A percentile compares a stretch with the other conserved stretches of the same genome.
phyloP scores from a whole-genome alignment of 805 yeast genomes.

The Maudiozyma barnettii region DNA sequence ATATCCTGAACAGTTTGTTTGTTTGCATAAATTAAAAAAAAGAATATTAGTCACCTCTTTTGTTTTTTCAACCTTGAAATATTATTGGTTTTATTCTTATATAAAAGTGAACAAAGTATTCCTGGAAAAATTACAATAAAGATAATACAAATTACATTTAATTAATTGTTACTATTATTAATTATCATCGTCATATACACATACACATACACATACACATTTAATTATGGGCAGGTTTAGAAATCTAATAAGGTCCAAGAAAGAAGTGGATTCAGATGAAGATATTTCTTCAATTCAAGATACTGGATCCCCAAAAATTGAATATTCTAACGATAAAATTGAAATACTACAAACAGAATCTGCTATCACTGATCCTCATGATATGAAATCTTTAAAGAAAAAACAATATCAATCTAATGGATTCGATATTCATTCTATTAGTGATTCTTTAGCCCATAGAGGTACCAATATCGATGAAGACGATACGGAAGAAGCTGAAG shows the following conservation, averaged over 20 bases:
- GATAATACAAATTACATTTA: too few relatives aligned
- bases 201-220: neutral
- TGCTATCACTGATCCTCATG: neutral
- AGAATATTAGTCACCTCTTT: too few relatives aligned
- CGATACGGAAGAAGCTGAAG: constrained; percentile 26
- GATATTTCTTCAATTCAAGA: constrained; percentile 2
- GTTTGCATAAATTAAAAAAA: too few relatives aligned
- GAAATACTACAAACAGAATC: constrained; percentile 4
- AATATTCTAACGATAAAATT: constrained; percentile 3
- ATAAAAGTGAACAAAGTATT: too few relatives aligned
- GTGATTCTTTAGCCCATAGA: constrained; percentile 5
- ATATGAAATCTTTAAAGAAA: neutral
- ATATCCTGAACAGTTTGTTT: too few relatives aligned
- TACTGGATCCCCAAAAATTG: neutral
- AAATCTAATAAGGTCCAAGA: constrained; percentile 7
- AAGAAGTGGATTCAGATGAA: neutral
- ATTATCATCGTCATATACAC: neutral
- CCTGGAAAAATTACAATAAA: too few relatives aligned
- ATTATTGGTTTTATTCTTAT: too few relatives aligned
- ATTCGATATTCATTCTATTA: constrained; percentile 6
- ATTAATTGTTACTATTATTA: too few relatives aligned
- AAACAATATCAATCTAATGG: constrained; percentile 1
- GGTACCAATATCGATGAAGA: constrained; percentile 8
- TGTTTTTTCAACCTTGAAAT: too few relatives aligned
- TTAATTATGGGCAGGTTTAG: constrained; percentile 6